phyloP scores from a whole-genome alignment of 2,329 filamentous ascomycete species.

The Pseudogymnoascus sp. region DNA sequence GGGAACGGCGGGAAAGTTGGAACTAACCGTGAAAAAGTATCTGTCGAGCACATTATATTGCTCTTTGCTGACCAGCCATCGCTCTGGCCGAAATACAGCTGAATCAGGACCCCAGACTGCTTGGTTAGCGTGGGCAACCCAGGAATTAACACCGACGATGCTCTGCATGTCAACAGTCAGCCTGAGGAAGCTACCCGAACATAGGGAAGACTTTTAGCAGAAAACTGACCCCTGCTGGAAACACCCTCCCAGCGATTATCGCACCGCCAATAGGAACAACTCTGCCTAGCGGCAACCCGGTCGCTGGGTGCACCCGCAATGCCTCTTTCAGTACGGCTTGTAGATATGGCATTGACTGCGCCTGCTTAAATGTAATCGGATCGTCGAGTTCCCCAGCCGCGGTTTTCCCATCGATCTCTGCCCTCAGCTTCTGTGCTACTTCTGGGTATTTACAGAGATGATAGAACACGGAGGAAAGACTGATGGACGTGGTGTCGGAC shows the following conservation, averaged over 20 bases:
- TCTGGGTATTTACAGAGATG: background rate
- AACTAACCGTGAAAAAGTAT: background rate
- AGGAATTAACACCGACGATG: background rate
- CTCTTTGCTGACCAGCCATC: background rate
- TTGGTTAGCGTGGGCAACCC: background rate
- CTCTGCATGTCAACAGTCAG: background rate
- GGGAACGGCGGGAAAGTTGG: background rate
- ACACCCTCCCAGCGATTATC: background rate
- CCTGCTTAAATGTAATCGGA: constrained; percentile 31
- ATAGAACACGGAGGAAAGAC: background rate
- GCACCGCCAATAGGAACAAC: constrained; percentile 24
- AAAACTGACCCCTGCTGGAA: background rate
- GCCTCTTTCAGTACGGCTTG: constrained; percentile 40
- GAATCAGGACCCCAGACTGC: background rate
- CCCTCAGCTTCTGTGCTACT: background rate
- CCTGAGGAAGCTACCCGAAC: background rate
- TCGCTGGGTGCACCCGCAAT: constrained; percentile 37
- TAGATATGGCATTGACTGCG: constrained; percentile 34
- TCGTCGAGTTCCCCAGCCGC: constrained; percentile 9
- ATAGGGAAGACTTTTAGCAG: background rate
- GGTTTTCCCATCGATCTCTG: background rate
- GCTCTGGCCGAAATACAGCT: background rate
- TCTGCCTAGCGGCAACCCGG: constrained; percentile 36
- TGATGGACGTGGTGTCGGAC: background rate
- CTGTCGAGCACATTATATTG: background rate